Base-by-base conservation (phyloP, 495 filamentous ascomycete species). In the Lentithecium fluviatile region DNA sequence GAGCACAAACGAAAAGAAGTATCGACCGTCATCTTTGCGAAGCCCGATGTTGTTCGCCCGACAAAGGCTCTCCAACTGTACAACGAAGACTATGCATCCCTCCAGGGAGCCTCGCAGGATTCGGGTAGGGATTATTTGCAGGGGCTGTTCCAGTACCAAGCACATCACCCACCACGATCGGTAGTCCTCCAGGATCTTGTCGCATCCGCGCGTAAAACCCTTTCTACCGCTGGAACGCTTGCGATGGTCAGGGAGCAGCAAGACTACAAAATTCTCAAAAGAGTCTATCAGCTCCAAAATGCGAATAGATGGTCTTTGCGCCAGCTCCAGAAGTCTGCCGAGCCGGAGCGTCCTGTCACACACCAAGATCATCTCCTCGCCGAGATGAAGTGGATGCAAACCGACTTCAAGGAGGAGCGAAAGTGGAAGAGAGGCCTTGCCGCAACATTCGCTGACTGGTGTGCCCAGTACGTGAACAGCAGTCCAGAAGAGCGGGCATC, bases 361-460 rank as follows among this genome's bases (percentile, higher is more conserved):
- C 92, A 97, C 70, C 86, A 83, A 82, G 94, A 98, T 76, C 80
- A 94, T 43, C 72, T 97, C 40, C 75, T 97, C 8, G 81, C 90
- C 62, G 90, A 98, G 74, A 88, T 92, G 83, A 95, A 90, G 73
- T 97, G 94, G 95, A 90, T 98, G 85, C 83, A 90, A 37, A 96
- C 90, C 1, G 94, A 98, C 76, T 97, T 97, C 67, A 80, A 88
- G 29, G 89, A 96, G 74, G 94, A 98, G 72, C 77, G 89, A 25
- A 95, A 95, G 71, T 96, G 90, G 90, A 97, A 97, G 72, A 84
- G 85, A 60, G 84, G 88, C 48, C 82, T 87, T 40, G 91, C 91
- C 2, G 83, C 83, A 52, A 86, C 85, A 51, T 78, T 91, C 43
- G 91, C 91, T 2, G 77, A 85, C 56, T 85, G 84, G 69, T 97